Evolutionary conservation across 1,139 yeast genomes (phyloP).

Genomic region (Blastobotrys aristatus): DNA sequence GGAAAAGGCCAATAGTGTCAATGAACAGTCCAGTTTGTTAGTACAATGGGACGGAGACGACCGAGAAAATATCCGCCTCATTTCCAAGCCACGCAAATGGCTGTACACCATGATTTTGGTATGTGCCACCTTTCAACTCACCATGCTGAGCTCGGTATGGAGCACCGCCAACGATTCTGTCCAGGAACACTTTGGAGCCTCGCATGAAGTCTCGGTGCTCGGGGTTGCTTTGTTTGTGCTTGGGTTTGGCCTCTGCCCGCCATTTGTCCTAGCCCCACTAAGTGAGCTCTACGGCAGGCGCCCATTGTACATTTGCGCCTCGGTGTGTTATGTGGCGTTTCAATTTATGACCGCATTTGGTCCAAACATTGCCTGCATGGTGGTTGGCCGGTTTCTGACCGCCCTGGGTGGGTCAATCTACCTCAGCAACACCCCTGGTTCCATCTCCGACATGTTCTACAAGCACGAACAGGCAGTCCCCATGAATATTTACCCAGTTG

Average conservation of each 20-base stretch:
- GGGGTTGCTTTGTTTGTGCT: constrained; percentile 64
- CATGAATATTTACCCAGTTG: constrained; percentile 62
- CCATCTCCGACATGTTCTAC: constrained; percentile 60
- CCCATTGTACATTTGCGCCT: constrained; percentile 55
- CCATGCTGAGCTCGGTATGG: constrained; percentile 49
- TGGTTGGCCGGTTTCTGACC: constrained; percentile 61
- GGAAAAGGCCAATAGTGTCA: neutral
- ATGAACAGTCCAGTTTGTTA: neutral
- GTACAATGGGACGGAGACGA: constrained; percentile 16
- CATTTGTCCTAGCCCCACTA: constrained; percentile 59
- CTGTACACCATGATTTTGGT: constrained; percentile 7
- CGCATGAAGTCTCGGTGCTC: constrained; percentile 55
- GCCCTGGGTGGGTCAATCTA: constrained; percentile 71
- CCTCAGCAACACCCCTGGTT: constrained; percentile 72
- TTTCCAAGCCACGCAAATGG: constrained; percentile 10
- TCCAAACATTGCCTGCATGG: constrained; percentile 53
- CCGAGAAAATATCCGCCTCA: constrained; percentile 6
- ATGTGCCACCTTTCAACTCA: constrained; percentile 10
- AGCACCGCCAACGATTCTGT: constrained; percentile 49
- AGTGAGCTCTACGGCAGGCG: constrained; percentile 71
- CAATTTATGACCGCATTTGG: constrained; percentile 66
- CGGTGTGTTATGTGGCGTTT: constrained; percentile 52
- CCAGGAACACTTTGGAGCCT: constrained; percentile 45
- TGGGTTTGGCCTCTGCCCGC: constrained; percentile 66
- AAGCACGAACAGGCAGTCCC: constrained; percentile 60